Conservation (phyloP, 805 yeast species). For the Jamesozyma lodderae region DNA sequence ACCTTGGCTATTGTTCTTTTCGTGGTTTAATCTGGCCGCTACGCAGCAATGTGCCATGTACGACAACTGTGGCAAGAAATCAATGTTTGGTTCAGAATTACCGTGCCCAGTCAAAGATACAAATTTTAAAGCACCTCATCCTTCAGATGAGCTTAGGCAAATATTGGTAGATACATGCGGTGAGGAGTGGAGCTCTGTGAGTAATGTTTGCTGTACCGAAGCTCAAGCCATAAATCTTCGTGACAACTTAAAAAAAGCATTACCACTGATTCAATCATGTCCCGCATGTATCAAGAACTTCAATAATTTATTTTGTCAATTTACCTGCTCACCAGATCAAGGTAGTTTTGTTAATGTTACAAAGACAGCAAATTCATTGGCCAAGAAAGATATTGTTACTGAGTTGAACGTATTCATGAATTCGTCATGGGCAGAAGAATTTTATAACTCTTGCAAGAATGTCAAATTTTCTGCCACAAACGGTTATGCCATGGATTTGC, state of each 20-base stretch:
- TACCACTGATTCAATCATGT: conserved; percentile 74
- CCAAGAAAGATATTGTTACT: conserved; percentile 52
- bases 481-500: conserved; percentile 91
- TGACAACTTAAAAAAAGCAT: conserved; percentile 62
- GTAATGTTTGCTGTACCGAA: conserved; percentile 59
- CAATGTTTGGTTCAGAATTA: conserved; percentile 65
- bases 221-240: conserved; percentile 52
- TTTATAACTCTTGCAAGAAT: conserved; percentile 79
- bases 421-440: conserved; percentile 47
- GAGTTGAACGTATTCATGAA: conserved; percentile 60
- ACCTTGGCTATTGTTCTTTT: background rate
- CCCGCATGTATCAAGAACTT: conserved; percentile 91
- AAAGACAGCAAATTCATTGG: conserved; percentile 30
- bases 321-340: conserved; percentile 86
- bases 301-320: conserved; percentile 71
- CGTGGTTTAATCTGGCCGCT: background rate
- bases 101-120: conserved; percentile 69
- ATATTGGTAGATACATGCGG: conserved; percentile 63
- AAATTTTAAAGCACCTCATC: conserved; percentile 33
- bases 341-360: conserved; percentile 64
- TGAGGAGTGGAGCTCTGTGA: conserved; percentile 42
- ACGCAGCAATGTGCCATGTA: conserved; percentile 29
- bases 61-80: conserved; percentile 63
- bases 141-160: conserved; percentile 33
- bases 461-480: conserved; percentile 91